Base-by-base conservation (phyloP, 371 early-diverging fungal genomes). In the Dipsacomyces acuminosporus region DNA sequence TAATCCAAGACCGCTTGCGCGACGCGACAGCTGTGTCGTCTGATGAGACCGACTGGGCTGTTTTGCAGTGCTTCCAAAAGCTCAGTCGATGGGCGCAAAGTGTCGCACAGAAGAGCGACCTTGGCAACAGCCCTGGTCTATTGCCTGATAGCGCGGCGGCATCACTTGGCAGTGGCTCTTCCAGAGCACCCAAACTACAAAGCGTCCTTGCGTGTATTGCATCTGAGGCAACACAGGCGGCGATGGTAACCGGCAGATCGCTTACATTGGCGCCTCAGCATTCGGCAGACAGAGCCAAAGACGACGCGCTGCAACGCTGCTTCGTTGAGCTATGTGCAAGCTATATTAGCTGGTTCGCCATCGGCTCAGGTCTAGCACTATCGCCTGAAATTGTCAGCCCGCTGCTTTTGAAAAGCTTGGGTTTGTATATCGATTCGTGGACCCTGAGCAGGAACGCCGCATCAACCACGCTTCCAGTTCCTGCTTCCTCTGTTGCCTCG, bases 1-100 rank as follows among this genome's bases (percentile, higher is more conserved):
- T 66, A 7, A 49, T 42, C 2, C 49, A 54, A 9, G 58, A 50
- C 22, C 50, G 64, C 8, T 23, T 22, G 43, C 60, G 55, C 43
- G 64, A 49, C 13, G 26, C 41, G 6, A 45, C 35, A 18, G 42
- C 46, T 2, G 48, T 61, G 8, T 40, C 40, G 3, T 14, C 63
- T 8, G 58, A 54, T 18, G 62, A 57, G 25, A 24, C 41, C 2
- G 56, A 54, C 33, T 67, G 67, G 67, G 51, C 67, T 2, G 45
- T 57, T 3, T 8, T 22, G 19, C 58, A 56, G 24, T 62, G 67
- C 47, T 67, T 67, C 63, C 62, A 57, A 42, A 56, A 57, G 43
- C 50, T 67, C 15, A 45, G 49, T 2, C 62, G 58, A 36, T 44
- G 50, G 26, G 60, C 64, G n/a, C 36, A 22, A 19, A 18, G 36